These are phyloP conservation scores for Exobasidium rhododendri DNA, from an alignment of 1,284 basidiomycete species.

Conservation along the genomic window DNA sequence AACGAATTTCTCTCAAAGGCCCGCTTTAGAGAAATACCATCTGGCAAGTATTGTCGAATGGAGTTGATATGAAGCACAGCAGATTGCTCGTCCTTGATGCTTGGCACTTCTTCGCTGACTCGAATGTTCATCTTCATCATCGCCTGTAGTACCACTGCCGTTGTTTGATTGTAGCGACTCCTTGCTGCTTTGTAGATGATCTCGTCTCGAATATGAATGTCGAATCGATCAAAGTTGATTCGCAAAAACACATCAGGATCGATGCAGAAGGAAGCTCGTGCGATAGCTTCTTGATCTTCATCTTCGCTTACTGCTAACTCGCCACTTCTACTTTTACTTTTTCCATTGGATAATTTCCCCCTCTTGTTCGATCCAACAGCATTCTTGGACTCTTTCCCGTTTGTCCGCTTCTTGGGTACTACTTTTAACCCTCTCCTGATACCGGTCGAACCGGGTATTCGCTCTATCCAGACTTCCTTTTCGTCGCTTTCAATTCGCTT, in stretches of 20 bases:
- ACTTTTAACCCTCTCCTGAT: slow-evolving; percentile 2
- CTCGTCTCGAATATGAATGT: slow-evolving; percentile 76
- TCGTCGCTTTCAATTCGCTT: slow-evolving; percentile 52
- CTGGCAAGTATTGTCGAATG: slow-evolving; percentile 1
- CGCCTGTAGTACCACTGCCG: slow-evolving; percentile 46
- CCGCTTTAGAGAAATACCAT: neutral
- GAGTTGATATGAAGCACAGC: neutral
- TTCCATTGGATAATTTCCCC: slow-evolving; percentile 2
- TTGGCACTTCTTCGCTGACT: neutral
- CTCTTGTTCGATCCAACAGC: slow-evolving; percentile 3
- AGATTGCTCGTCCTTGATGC: neutral
- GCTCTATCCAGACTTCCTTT: neutral
- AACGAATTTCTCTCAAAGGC: slow-evolving; percentile 3
- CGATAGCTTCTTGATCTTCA: slow-evolving; percentile 26
- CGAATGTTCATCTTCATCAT: slow-evolving; percentile 36
- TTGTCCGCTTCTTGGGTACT: slow-evolving; percentile 8
- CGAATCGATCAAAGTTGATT: slow-evolving; percentile 83
- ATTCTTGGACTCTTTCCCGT: neutral
- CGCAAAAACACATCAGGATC: slow-evolving; percentile 66
- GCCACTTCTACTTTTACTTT: slow-evolving; percentile 8
- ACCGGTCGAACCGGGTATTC: slow-evolving; percentile 1
- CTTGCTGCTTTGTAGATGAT: slow-evolving; percentile 24
- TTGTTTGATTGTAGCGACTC: slow-evolving; percentile 42
- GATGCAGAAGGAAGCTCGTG: neutral
- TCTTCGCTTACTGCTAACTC: slow-evolving; percentile 19